Evolutionary conservation across 495 filamentous ascomycete genomes (phyloP).

Genomic region (Trichoderma asperelloides): DNA sequence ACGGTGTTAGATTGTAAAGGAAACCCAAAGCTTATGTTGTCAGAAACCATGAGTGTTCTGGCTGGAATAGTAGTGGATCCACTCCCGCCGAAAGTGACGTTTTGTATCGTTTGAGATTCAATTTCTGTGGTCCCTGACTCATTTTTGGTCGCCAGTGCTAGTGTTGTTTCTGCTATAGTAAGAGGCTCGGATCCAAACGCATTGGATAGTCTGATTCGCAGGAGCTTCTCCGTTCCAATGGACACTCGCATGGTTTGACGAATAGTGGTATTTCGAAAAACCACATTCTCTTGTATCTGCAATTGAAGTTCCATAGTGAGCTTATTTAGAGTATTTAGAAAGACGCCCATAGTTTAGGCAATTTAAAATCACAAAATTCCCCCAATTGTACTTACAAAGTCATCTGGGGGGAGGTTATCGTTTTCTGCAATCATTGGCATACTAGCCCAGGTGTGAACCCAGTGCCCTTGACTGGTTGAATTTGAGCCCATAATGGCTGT

Average conservation of each 20-base stretch:
- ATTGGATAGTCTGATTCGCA: slow-evolving; percentile 45
- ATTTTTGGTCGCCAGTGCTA: slow-evolving; percentile 40
- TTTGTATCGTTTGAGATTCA: slow-evolving; percentile 28
- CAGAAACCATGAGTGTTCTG: slow-evolving; percentile 49
- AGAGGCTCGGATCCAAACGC: slow-evolving; percentile 48
- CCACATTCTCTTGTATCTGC: slow-evolving; percentile 20
- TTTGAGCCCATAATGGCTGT: background rate
- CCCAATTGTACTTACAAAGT: background rate
- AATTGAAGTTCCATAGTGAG: background rate
- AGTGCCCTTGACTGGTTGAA: background rate
- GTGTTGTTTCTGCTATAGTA: slow-evolving; percentile 43
- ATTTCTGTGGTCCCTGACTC: slow-evolving; percentile 34
- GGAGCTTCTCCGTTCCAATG: slow-evolving; percentile 34
- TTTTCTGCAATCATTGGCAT: background rate
- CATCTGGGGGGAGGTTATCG: background rate
- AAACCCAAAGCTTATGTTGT: slow-evolving; percentile 45
- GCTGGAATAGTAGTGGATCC: slow-evolving; percentile 38
- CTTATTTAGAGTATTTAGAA: background rate
- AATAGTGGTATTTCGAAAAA: slow-evolving; percentile 43
- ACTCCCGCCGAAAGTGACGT: slow-evolving; percentile 43
- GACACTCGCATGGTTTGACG: slow-evolving; percentile 54
- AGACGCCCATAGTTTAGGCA: background rate
- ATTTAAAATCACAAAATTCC: background rate
- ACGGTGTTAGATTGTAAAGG: slow-evolving; percentile 31
- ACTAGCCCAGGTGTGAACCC: background rate